A percentile compares a stretch with the other conserved stretches of the same genome.
phyloP scores from a whole-genome alignment of 257 asterid genomes.

The Petunia axillaris region DNA sequence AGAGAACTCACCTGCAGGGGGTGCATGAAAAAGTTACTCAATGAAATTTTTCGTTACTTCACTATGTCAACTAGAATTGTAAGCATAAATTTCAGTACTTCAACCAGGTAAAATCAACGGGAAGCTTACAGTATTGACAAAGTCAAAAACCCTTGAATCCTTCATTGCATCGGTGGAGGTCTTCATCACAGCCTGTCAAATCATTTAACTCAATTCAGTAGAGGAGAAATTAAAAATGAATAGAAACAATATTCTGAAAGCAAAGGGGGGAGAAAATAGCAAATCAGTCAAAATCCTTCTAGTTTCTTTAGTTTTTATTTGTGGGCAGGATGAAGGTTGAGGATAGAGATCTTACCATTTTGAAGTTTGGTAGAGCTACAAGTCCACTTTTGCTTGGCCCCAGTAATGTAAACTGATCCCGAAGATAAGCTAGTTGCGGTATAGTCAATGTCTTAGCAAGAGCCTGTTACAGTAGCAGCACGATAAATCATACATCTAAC shows the following conservation, averaged over 20 bases:
- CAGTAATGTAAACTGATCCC: constrained; percentile 80
- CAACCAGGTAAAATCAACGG: not conserved
- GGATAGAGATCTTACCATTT: constrained; percentile 52
- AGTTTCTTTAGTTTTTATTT: not conserved
- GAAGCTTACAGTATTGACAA: constrained; percentile 66
- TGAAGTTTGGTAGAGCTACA: constrained; percentile 72
- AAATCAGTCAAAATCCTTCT: not conserved
- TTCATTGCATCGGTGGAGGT: constrained; percentile 84
- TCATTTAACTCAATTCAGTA: constrained; percentile 13
- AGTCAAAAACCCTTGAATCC: constrained; percentile 90
- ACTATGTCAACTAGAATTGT: not conserved
- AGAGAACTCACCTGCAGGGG: constrained; percentile 75
- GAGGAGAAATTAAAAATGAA: not conserved
- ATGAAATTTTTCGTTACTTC: not conserved
- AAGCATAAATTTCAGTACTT: not conserved
- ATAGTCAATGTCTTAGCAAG: constrained; percentile 82
- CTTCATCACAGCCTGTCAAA: constrained; percentile 65
- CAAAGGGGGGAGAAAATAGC: not conserved
- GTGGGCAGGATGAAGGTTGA: not conserved
- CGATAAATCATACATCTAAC: not conserved
- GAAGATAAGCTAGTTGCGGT: constrained; percentile 79
- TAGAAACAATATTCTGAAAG: not conserved
- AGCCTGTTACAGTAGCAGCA: constrained; percentile 54
- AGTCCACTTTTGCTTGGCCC: constrained; percentile 89
- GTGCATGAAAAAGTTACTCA: constrained; percentile 5